A percentile compares a stretch with the other conserved stretches of the same genome.
Conservation (phyloP, 768 basidiomycete genomes). For the Amanita rubescens region DNA sequence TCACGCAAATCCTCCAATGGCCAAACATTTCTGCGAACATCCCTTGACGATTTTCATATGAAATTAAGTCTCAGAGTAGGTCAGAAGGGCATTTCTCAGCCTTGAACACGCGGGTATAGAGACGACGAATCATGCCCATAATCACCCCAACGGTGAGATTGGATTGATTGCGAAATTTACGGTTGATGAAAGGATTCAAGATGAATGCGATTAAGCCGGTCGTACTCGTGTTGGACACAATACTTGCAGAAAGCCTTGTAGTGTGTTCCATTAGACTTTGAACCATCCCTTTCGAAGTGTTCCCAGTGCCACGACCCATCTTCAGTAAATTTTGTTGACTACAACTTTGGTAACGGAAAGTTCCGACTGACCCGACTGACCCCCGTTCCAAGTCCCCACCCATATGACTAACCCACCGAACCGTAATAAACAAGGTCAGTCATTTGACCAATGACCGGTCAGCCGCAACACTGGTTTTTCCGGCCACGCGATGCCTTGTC, state of each 20-base stretch:
- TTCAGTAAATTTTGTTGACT: neutral
- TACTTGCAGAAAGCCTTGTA: conserved; percentile 8
- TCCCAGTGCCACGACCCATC: conserved; percentile 4
- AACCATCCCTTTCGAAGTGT: conserved; percentile 7
- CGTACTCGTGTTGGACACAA: conserved; percentile 3
- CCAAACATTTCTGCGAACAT: neutral
- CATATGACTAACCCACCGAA: neutral
- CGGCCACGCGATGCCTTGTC: too few species aligned
- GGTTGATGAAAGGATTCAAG: neutral
- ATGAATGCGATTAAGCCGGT: neutral
- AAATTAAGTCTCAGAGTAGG: neutral
- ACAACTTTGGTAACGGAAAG: neutral
- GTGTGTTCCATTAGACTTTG: conserved; percentile 8
- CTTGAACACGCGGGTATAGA: neutral
- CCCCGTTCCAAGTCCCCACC: neutral
- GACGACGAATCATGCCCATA: neutral
- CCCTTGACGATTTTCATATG: neutral
- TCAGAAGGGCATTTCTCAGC: neutral
- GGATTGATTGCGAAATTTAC: neutral
- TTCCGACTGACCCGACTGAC: neutral
- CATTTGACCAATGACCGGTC: neutral
- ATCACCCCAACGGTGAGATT: neutral
- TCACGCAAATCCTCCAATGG: neutral
- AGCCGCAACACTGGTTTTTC: neutral
- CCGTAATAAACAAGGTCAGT: neutral